Conservation (phyloP, 2,329 filamentous ascomycete genomes). For the Tolypocladium pustulatum region DNA sequence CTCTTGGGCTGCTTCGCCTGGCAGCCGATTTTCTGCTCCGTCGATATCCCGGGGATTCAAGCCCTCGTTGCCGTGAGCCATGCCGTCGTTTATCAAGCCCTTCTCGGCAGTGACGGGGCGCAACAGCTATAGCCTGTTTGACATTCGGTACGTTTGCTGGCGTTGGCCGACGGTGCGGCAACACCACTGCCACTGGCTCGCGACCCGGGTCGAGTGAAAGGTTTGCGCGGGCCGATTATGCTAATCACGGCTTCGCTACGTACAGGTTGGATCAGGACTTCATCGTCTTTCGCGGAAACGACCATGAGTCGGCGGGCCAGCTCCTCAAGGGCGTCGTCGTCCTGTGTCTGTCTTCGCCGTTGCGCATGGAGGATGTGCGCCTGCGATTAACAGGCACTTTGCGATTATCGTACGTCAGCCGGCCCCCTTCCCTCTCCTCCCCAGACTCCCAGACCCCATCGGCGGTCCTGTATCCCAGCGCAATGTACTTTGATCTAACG, state of each 20-base stretch:
- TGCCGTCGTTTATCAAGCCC: conserved; percentile 44
- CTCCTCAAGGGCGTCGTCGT: conserved; percentile 64
- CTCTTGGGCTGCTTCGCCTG: not conserved
- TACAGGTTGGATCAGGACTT: conserved; percentile 66
- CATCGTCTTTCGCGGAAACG: conserved; percentile 65
- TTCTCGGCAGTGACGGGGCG: conserved; percentile 42
- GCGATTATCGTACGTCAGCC: conserved; percentile 52
- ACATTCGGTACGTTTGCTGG: conserved; percentile 39
- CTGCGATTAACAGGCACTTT: conserved; percentile 61
- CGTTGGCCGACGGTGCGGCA: not conserved
- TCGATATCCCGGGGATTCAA: not conserved
- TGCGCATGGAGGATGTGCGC: conserved; percentile 64
- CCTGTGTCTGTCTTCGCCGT: conserved; percentile 57
- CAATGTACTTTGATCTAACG: conserved; percentile 1
- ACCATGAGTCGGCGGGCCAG: conserved; percentile 67
- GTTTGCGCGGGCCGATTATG: not conserved
- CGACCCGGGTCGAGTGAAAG: not conserved
- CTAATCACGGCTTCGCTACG: not conserved
- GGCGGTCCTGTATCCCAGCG: not conserved
- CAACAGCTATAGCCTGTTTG: conserved; percentile 43
- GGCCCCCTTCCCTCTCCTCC: not conserved
- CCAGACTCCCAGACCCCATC: not conserved
- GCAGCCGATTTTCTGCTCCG: not conserved
- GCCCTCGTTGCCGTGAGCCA: conserved; percentile 16
- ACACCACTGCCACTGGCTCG: not conserved